These are phyloP conservation scores for Elsinoe arachidis DNA, from an alignment of 2,329 filamentous ascomycete genomes.

Conservation along the genomic window DNA sequence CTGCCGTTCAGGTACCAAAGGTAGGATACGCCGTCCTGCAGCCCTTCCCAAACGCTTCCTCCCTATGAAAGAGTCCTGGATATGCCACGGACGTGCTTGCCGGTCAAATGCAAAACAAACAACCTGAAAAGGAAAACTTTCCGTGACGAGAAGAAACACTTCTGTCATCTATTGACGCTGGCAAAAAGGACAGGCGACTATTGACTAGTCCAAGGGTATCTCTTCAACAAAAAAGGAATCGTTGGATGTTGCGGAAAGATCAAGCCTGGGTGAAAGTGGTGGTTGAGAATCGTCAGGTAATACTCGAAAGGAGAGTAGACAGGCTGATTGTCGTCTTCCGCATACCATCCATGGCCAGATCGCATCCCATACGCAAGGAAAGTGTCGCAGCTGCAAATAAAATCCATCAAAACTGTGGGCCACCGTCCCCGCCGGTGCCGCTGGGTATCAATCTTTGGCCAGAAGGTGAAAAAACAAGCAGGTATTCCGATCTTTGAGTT, in stretches of 20 bases:
- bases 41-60: not conserved
- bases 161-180: not conserved
- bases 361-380: slow-evolving; percentile 1
- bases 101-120: not conserved
- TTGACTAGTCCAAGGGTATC: slow-evolving; percentile 10
- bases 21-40: slow-evolving; percentile 9
- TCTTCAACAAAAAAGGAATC: not conserved
- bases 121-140: not conserved
- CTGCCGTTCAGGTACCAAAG: not conserved
- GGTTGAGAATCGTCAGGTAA: no score
- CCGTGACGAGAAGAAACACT: not conserved
- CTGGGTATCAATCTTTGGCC: slow-evolving; percentile 12
- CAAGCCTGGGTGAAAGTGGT: not conserved
- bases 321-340: not conserved
- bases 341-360: not conserved
- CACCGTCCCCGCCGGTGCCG: slow-evolving; percentile 4
- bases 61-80: not conserved
- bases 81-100: not conserved
- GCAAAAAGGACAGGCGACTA: slow-evolving; percentile 7
- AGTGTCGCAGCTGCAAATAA: not conserved
- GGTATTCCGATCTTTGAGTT: not conserved
- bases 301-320: not conserved
- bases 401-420: slow-evolving; percentile 1
- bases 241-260: not conserved
- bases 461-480: not conserved